Evolutionary conservation across 805 yeast genomes (phyloP), one percentile per base, ranked within the genome.

Genomic region (Suhomyces xylopsoci): DNA sequence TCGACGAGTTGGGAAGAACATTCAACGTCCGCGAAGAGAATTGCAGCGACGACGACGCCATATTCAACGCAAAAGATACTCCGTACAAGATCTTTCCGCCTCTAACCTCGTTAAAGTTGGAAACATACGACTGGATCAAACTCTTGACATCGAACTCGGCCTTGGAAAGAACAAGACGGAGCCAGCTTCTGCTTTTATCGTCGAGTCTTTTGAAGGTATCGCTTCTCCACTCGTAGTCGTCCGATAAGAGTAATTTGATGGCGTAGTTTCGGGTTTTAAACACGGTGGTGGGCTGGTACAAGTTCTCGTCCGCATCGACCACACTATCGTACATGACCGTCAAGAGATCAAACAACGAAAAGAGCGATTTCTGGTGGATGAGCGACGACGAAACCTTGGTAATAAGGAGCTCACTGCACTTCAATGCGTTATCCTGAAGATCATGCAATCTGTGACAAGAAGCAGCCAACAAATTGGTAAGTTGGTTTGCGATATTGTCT

Each of bases 11-110:
- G 12, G 49, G 24, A 36, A 30, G 49, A 0, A 34, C 32, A 36
- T 47, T 32, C 10, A 20, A 20, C 22, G 22, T 14, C 52, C 36
- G 36, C 3, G 36, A 32, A 1, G 36, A 32, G 22, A 32, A 32
- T 32, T 12, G 17, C n/a, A 84, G 70, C 10, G 90, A 79, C 4
- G 81, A 67, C 3, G 94, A 90, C 1, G 96, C 96, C 85, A 90
- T 81, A 58, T 89, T 94, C 53, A 92, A 73, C 0, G 99, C 98
- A 76, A 93, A 89, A 0, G 96, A 85, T 47, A 91, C 86, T 51
- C 98, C 98, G 62, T 80, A 84, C 52, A 88, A 85, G 42, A 88
- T 79, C 6, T 49, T 55, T 7, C 44, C 41, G 10, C 28, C 28
- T 9, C 36, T 19, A 1, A 47, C 36, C 20, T 47, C 43, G 32